These are phyloP conservation scores for Phialocephala subalpina DNA, from an alignment of 2,329 filamentous ascomycete genomes.

Conservation along the genomic window DNA sequence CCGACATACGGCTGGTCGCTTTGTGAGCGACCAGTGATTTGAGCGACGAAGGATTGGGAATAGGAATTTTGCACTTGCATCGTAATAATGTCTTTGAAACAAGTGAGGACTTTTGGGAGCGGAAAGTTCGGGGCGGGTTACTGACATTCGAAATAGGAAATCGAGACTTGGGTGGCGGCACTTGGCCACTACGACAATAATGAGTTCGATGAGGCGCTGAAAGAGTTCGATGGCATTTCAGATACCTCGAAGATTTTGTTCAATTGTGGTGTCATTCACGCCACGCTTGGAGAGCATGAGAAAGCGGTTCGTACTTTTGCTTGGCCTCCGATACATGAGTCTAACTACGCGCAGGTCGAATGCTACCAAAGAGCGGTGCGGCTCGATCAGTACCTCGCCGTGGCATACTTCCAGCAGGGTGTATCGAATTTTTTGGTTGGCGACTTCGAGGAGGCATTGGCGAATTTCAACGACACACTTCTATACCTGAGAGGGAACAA, in stretches of 20 bases:
- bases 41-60: conserved; percentile 14
- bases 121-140: conserved; percentile 20
- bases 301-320: conserved; percentile 76
- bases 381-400: conserved; percentile 93
- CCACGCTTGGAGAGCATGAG: conserved; percentile 93
- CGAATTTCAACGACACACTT: conserved; percentile 98
- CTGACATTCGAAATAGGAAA: conserved; percentile 69
- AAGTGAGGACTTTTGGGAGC: conserved; percentile 42
- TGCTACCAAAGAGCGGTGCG: conserved; percentile 92
- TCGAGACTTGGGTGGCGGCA: conserved; percentile 96
- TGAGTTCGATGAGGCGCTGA: conserved; percentile 90
- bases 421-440: conserved; percentile 97
- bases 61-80: conserved; percentile 21
- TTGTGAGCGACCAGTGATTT: conserved; percentile 34
- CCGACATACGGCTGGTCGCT: conserved; percentile 36
- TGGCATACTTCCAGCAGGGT: conserved; percentile 98
- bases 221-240: conserved; percentile 83
- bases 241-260: conserved; percentile 99
- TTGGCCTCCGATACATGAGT: conserved; percentile 16
- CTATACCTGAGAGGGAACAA: conserved; percentile 95
- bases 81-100: conserved; percentile 51
- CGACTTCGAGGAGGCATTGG: conserved; percentile 95
- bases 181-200: conserved; percentile 94
- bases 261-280: conserved; percentile 98
- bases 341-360: conserved; percentile 73